Conservation (phyloP, 345 rosid species). For the Rubroshorea leprosula region DNA sequence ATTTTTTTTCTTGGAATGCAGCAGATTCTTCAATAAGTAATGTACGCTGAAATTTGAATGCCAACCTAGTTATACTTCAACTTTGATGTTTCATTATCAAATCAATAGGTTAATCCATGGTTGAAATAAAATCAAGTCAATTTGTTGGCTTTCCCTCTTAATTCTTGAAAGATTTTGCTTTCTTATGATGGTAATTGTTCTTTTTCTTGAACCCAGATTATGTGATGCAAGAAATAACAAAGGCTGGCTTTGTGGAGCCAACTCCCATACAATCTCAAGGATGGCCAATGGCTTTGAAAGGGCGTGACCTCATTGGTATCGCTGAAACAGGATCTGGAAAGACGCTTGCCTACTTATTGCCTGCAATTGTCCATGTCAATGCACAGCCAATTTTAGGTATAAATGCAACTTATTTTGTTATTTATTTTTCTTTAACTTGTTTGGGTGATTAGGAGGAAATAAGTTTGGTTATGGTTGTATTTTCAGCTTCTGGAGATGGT, state of each 20-base stretch:
- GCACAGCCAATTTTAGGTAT: slow-evolving; percentile 94
- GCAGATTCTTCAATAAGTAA: too few relatives aligned
- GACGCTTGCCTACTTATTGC: slow-evolving; percentile 88
- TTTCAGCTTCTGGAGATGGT: slow-evolving; percentile 90
- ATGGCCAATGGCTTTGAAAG: slow-evolving; percentile 99
- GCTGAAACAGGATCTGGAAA: slow-evolving; percentile 99
- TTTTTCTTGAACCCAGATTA: slow-evolving; percentile 48
- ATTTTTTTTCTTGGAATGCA: too few relatives aligned
- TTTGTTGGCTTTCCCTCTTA: not conserved
- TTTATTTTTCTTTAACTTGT: not conserved
- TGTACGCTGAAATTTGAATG: too few relatives aligned
- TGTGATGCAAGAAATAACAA: slow-evolving; percentile 86
- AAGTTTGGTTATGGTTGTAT: slow-evolving; percentile 4
- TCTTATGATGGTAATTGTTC: slow-evolving; percentile 11
- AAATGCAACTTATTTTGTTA: not conserved
- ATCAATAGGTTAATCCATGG: not conserved
- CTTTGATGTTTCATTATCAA: not conserved
- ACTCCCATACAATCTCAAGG: slow-evolving; percentile 98
- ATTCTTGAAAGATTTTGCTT: not conserved
- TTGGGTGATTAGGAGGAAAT: slow-evolving; percentile 2
- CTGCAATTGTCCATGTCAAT: slow-evolving; percentile 98
- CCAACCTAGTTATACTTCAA: not conserved
- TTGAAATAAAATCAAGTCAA: too few relatives aligned
- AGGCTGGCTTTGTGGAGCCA: slow-evolving; percentile 94
- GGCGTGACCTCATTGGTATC: slow-evolving; percentile 95